Evolutionary conservation across 495 filamentous ascomycete genomes (phyloP).

Genomic region (Niebla homalea): DNA sequence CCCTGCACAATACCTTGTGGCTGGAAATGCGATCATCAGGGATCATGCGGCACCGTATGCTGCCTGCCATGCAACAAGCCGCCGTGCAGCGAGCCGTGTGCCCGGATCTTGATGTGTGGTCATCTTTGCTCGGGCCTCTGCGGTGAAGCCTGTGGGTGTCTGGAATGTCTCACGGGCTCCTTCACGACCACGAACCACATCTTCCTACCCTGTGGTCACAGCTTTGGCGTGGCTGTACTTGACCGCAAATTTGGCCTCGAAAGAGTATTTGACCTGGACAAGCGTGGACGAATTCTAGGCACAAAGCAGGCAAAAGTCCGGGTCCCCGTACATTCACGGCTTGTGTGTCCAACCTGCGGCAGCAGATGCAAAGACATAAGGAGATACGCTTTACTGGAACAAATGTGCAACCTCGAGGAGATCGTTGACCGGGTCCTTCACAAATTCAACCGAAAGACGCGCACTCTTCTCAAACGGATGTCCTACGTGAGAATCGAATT

Average conservation of each 20-base stretch:
- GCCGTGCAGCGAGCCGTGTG: constrained; percentile 16
- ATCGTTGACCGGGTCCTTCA: constrained; percentile 10
- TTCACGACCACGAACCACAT: constrained; percentile 6
- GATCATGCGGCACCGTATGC: constrained; percentile 10
- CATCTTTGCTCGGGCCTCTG: constrained; percentile 17
- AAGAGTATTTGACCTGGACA: constrained; percentile 5
- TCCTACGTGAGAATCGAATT: neutral
- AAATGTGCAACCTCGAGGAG: constrained; percentile 1
- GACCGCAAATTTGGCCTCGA: constrained; percentile 6
- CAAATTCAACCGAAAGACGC: constrained; percentile 9
- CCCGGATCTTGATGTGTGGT: constrained; percentile 9
- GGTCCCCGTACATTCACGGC: neutral
- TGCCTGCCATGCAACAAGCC: constrained; percentile 13
- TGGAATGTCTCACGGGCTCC: constrained; percentile 5
- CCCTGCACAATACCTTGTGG: constrained; percentile 11
- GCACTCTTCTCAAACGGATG: constrained; percentile 6
- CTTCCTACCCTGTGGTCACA: constrained; percentile 14
- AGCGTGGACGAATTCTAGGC: constrained; percentile 3
- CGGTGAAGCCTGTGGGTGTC: constrained; percentile 12
- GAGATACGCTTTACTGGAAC: constrained; percentile 10
- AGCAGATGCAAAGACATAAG: constrained; percentile 4
- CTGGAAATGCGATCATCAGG: constrained; percentile 6
- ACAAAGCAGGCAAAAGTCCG: neutral
- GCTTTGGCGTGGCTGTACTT: constrained; percentile 12
- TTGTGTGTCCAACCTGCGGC: constrained; percentile 9